Conservation (phyloP, 805 yeast genomes). For the Metschnikowia dekortorum region DNA sequence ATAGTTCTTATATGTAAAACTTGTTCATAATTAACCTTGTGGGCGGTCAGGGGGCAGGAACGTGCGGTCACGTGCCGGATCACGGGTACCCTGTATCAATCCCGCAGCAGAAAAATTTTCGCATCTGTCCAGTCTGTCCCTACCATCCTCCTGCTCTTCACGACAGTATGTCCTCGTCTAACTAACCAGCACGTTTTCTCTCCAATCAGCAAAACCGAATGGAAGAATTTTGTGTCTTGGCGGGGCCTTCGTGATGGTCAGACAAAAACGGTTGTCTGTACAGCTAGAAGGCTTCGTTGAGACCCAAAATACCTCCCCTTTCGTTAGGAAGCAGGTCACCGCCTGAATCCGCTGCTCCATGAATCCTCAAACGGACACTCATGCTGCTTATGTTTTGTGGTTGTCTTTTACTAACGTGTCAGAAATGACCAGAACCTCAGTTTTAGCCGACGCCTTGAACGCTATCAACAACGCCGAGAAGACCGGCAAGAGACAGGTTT, state of each 20-base stretch:
- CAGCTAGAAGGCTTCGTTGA: slow-evolving; percentile 5
- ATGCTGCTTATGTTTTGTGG: slow-evolving; percentile 22
- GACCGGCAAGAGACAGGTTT: slow-evolving; percentile 35
- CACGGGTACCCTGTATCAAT: no score
- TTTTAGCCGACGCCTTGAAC: slow-evolving; percentile 34
- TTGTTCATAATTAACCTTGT: no score
- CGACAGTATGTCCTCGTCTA: background rate
- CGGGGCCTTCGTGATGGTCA: background rate
- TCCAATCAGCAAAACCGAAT: slow-evolving; percentile 19
- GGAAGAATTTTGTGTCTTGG: slow-evolving; percentile 16
- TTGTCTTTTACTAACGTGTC: slow-evolving; percentile 17
- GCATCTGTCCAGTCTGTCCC: background rate
- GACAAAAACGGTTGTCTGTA: background rate
- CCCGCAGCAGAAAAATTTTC: background rate
- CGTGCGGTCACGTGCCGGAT: no score
- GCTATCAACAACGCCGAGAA: slow-evolving; percentile 35
- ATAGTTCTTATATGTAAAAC: no score
- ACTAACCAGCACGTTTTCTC: background rate
- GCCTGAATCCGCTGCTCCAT: slow-evolving; percentile 13
- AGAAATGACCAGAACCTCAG: slow-evolving; percentile 33
- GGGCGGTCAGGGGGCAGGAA: no score
- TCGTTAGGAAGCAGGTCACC: background rate
- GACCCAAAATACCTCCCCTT: slow-evolving; percentile 12
- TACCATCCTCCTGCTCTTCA: background rate
- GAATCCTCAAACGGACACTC: slow-evolving; percentile 21